Base-by-base conservation (phyloP, 768 basidiomycete genomes). In the Suillus plorans region DNA sequence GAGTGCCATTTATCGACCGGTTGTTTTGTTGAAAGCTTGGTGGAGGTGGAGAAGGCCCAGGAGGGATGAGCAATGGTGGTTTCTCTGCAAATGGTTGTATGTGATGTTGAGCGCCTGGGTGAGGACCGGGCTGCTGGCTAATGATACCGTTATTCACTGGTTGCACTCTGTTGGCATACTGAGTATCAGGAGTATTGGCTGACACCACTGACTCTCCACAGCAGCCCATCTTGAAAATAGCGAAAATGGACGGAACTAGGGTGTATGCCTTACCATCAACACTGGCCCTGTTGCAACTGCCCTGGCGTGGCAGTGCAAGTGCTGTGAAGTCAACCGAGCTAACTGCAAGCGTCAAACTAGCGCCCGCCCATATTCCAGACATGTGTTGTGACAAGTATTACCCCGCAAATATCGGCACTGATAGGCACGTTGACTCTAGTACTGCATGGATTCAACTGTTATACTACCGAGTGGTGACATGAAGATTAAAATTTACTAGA, bases 171-270 rank as follows among this genome's bases (percentile, higher is more conserved):
- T 81, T 80, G 60, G 76, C 69, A 63, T 73, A 72, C 57, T 77
- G 69, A 61, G 73, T 66, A 63, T 77, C 72, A 47, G 69, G 67
- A 36, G 72, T 70, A 42, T 72, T 70, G 39, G 67, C 72, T 70
- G 42, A 67, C 3, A 49, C 1, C 14, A 6, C 71, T 10, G 82
- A 68, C 57, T 84, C 81, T n/a, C 89, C 88, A 72, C 90, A 92
- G 70, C 91, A 91, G 67, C 85, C 81, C 87, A 89, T 90, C 68
- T 68, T 77, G 69, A 66, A 44, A 39, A 39, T 62, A 61, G 42
- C 59, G 55, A 41, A 41, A 67, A n/a, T 59, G 31, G 56, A 61
- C 42, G 63, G 37, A 45, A 56, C 37, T 42, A n/a, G 69, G 14
- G 18, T 25, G 14, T 28, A 49, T 37, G 59, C 39, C 47, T 64